Conservation (phyloP, 768 basidiomycete genomes). For the Russula griseocarnosa region DNA sequence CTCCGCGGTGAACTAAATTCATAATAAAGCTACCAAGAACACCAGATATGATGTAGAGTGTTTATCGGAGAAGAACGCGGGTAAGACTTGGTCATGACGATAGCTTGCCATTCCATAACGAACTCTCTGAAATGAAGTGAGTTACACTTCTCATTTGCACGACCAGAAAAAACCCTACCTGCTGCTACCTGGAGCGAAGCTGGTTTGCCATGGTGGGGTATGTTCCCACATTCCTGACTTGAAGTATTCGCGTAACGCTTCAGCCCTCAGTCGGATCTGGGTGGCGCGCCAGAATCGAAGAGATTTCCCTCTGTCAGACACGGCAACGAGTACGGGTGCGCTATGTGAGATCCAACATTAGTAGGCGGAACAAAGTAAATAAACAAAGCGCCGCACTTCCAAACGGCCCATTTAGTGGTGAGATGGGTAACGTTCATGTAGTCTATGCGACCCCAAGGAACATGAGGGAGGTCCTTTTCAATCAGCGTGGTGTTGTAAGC, state of each 20-base stretch:
- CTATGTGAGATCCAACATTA: slow-evolving; percentile 37
- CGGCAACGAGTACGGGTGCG: slow-evolving; percentile 69
- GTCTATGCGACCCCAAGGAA: slow-evolving; percentile 83
- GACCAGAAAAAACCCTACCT: slow-evolving; percentile 44
- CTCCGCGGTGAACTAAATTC: slow-evolving; percentile 52
- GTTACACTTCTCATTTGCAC: not conserved
- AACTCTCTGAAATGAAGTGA: slow-evolving; percentile 51
- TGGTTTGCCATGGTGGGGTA: slow-evolving; percentile 63
- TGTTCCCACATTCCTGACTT: slow-evolving; percentile 57
- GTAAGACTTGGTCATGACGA: slow-evolving; percentile 49
- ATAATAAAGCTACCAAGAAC: slow-evolving; percentile 62
- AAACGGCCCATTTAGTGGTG: slow-evolving; percentile 83
- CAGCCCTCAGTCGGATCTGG: slow-evolving; percentile 55
- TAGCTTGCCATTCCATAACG: slow-evolving; percentile 57
- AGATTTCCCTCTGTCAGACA: slow-evolving; percentile 65
- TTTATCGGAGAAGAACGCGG: slow-evolving; percentile 61
- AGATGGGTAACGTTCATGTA: slow-evolving; percentile 79
- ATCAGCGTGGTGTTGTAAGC: slow-evolving; percentile 62
- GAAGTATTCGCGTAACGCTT: slow-evolving; percentile 63
- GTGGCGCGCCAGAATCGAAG: slow-evolving; percentile 77
- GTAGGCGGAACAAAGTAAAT: not conserved
- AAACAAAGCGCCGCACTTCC: slow-evolving; percentile 55
- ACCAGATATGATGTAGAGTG: slow-evolving; percentile 64
- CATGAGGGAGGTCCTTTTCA: slow-evolving; percentile 59
- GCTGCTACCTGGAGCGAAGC: slow-evolving; percentile 72